These are phyloP conservation scores for Cladosporium cucumerinum DNA, from an alignment of 2,329 filamentous ascomycete genomes.

Conservation along the genomic window DNA sequence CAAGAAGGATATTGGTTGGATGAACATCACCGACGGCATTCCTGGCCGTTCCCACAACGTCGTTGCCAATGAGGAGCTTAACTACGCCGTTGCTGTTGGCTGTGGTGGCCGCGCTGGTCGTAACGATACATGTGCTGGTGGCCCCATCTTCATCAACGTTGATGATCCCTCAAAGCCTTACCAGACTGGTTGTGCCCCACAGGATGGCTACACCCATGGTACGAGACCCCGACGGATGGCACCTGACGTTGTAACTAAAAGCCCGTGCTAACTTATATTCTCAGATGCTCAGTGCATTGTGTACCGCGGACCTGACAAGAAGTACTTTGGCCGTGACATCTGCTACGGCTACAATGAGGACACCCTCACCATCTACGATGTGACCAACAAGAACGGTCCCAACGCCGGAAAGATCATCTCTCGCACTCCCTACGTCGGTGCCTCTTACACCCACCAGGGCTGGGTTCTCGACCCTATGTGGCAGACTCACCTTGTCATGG, in stretches of 20 bases:
- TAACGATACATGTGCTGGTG: slow-evolving; percentile 45
- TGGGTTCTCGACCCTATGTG: slow-evolving; percentile 49
- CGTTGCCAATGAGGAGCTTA: slow-evolving; percentile 48
- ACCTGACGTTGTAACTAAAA: not conserved
- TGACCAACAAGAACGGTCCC: slow-evolving; percentile 42
- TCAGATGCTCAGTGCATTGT: slow-evolving; percentile 54
- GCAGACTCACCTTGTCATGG: slow-evolving; percentile 48
- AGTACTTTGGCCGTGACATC: slow-evolving; percentile 47
- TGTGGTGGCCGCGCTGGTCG: slow-evolving; percentile 36
- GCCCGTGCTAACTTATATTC: not conserved
- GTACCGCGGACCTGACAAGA: slow-evolving; percentile 48
- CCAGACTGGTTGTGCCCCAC: slow-evolving; percentile 48
- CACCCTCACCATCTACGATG: slow-evolving; percentile 46
- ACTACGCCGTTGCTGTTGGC: slow-evolving; percentile 45
- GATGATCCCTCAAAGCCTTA: slow-evolving; percentile 49
- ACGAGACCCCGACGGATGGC: not conserved
- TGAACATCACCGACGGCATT: slow-evolving; percentile 41
- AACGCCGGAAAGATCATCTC: slow-evolving; percentile 43
- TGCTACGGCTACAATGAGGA: slow-evolving; percentile 54
- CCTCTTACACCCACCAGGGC: slow-evolving; percentile 53
- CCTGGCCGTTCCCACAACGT: slow-evolving; percentile 51
- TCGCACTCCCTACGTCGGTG: slow-evolving; percentile 48
- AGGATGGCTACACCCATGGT: slow-evolving; percentile 54
- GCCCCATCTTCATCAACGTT: slow-evolving; percentile 54
- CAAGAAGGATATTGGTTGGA: slow-evolving; percentile 41